Conservation (phyloP, 140 eudicot species). For the Cichorium intybus region DNA sequence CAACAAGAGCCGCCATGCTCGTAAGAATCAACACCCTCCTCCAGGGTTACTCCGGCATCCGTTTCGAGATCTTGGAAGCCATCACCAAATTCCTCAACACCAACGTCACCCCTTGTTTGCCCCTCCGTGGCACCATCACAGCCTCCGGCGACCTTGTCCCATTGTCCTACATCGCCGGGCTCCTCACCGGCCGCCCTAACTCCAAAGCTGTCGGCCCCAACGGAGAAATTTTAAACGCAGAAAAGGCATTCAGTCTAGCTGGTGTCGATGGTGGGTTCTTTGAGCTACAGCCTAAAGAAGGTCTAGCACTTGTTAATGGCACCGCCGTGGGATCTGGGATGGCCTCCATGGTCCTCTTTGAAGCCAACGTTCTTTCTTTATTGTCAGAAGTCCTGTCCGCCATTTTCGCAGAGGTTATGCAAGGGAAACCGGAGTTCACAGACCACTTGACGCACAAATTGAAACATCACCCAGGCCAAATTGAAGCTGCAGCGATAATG, state of each 20-base stretch:
- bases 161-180: slow-evolving; percentile 88
- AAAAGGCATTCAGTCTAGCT: slow-evolving; percentile 60
- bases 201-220: slow-evolving; percentile 71
- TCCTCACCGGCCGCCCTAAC: slow-evolving; percentile 77
- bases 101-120: slow-evolving; percentile 78
- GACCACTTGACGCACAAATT: slow-evolving; percentile 82
- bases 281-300: slow-evolving; percentile 87
- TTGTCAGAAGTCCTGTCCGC: slow-evolving; percentile 71
- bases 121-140: slow-evolving; percentile 87
- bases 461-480: slow-evolving; percentile 91
- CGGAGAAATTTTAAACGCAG: slow-evolving; percentile 49
- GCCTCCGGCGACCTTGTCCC: slow-evolving; percentile 92
- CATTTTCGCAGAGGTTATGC: slow-evolving; percentile 85
- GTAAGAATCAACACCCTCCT: slow-evolving; percentile 90
- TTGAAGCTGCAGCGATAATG: slow-evolving; percentile 95
- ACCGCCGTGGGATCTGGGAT: slow-evolving; percentile 87
- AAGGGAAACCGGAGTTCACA: slow-evolving; percentile 85
- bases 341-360: slow-evolving; percentile 86
- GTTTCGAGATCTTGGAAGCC: slow-evolving; percentile 86
- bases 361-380: slow-evolving; percentile 58
- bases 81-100: slow-evolving; percentile 62
- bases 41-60: slow-evolving; percentile 90
- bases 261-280: slow-evolving; percentile 55
- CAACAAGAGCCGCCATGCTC: slow-evolving; percentile 87
- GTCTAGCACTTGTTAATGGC: slow-evolving; percentile 89